Percentiles rank a stretch among this genome's conserved stretches.
These are phyloP conservation scores for Colletotrichum falcatum DNA, from an alignment of 2,329 filamentous ascomycete species.

Conservation along the genomic window DNA sequence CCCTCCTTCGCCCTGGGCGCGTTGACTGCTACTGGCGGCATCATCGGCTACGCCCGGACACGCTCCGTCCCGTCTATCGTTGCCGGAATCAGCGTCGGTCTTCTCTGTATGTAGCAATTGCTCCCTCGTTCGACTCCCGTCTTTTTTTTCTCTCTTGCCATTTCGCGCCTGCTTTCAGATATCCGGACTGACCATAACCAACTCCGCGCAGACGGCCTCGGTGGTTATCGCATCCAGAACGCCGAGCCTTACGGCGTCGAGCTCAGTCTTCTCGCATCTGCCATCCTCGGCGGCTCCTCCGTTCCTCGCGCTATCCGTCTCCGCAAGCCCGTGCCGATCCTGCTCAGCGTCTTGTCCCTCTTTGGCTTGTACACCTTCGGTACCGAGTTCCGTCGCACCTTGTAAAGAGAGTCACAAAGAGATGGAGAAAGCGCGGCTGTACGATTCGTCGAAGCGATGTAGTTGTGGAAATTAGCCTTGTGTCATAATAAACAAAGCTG, in stretches of 20 bases:
- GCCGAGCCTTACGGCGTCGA: constrained; percentile 86
- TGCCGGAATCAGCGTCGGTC: constrained; percentile 86
- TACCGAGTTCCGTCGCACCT: constrained; percentile 66
- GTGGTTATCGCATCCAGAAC: constrained; percentile 83
- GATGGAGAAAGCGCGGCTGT: constrained; percentile 1
- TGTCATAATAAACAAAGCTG: not conserved
- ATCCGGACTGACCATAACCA: constrained; percentile 2
- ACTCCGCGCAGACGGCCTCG: constrained; percentile 73
- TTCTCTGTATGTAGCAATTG: constrained; percentile 61
- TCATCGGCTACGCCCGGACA: constrained; percentile 86
- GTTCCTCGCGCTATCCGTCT: constrained; percentile 88
- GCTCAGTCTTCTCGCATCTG: constrained; percentile 86
- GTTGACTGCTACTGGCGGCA: constrained; percentile 88
- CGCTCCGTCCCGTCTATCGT: constrained; percentile 88
- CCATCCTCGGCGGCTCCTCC: constrained; percentile 85
- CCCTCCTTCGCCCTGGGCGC: constrained; percentile 83
- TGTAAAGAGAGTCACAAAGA: constrained; percentile 47
- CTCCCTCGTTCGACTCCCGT: not conserved
- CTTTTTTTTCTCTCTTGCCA: not conserved
- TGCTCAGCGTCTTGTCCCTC: constrained; percentile 81
- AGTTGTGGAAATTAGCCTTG: constrained; percentile 2
- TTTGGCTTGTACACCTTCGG: constrained; percentile 87
- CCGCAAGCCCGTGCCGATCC: constrained; percentile 85
- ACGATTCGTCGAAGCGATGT: not conserved
- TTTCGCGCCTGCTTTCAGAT: no score